A percentile compares a stretch with the other conserved stretches of the same genome.
phyloP scores from a whole-genome alignment of 345 rosid genomes.

The Lenwebbia sp. region DNA sequence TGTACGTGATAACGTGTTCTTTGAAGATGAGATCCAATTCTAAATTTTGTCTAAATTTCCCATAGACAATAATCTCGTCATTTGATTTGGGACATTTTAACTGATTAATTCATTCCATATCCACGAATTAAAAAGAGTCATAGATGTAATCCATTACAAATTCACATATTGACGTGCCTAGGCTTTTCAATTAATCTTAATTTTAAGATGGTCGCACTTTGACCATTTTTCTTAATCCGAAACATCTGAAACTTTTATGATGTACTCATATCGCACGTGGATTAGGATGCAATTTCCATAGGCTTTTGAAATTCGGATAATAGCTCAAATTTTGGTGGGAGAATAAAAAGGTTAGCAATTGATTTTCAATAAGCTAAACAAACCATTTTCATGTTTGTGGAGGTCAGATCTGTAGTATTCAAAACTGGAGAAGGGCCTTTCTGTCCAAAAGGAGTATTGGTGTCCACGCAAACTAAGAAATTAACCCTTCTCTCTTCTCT shows the following conservation, averaged over 20 bases:
- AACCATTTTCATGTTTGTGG: no score
- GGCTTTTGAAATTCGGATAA: not conserved
- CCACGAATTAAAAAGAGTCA: no score
- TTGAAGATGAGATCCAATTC: not conserved
- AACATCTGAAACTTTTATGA: not conserved
- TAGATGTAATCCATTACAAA: no score
- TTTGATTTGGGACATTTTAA: not conserved
- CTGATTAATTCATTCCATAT: no score
- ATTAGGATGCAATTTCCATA: not conserved
- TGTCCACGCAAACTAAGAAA: not conserved
- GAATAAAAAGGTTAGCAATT: no score
- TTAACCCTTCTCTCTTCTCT: no score
- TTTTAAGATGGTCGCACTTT: not conserved
- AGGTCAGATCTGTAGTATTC: not conserved
- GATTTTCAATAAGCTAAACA: no score
- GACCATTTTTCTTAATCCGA: not conserved
- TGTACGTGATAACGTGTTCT: rapidly evolving
- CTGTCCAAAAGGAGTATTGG: not conserved
- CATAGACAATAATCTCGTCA: rapidly evolving
- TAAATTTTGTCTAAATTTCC: rapidly evolving
- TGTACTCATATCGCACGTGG: not conserved
- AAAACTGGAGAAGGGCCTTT: not conserved
- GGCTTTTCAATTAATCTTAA: not conserved
- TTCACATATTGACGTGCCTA: no score
- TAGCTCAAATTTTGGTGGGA: no score